Percentiles rank a stretch among this genome's conserved stretches.
Conservation (phyloP, 2,329 filamentous ascomycete species). For the Canariomyces notabilis region DNA sequence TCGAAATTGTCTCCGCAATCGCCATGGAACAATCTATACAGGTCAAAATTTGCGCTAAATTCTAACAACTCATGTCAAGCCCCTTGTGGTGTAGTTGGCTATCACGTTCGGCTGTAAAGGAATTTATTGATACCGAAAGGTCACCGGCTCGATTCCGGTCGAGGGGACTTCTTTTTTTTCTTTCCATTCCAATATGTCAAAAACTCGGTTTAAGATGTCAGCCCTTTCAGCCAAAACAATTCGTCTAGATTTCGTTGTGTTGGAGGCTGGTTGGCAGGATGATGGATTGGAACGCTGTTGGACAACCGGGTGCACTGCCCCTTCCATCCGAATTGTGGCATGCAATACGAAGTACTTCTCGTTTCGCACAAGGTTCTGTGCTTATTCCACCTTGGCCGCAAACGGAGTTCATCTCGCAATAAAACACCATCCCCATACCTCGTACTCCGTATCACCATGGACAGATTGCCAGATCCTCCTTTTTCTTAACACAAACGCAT, state of each 20-base stretch:
- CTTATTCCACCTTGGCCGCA: no score
- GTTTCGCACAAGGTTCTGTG: no score
- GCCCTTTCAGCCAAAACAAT: background rate
- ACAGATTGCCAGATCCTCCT: no score
- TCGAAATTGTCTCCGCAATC: no score
- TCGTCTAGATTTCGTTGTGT: background rate
- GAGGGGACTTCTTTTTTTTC: slow-evolving; percentile 18
- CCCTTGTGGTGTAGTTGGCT: slow-evolving; percentile 25
- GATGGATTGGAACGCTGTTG: no score
- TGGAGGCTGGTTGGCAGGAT: background rate
- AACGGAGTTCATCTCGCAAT: no score
- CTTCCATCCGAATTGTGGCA: background rate
- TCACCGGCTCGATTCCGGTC: slow-evolving; percentile 25
- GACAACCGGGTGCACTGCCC: background rate
- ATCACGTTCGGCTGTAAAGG: slow-evolving; percentile 24
- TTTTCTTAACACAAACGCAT: no score
- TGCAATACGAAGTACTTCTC: background rate
- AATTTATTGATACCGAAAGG: slow-evolving; percentile 23
- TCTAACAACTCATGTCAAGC: slow-evolving; percentile 4
- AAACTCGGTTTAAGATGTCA: background rate
- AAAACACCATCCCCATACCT: no score
- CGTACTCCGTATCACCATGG: no score
- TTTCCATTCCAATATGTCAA: slow-evolving; percentile 1
- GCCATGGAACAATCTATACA: no score
- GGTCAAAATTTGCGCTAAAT: no score